A percentile compares a stretch with the other conserved stretches of the same genome.
These are phyloP conservation scores for Zalaria obscura DNA, from an alignment of 2,329 filamentous ascomycete species.

Conservation along the genomic window DNA sequence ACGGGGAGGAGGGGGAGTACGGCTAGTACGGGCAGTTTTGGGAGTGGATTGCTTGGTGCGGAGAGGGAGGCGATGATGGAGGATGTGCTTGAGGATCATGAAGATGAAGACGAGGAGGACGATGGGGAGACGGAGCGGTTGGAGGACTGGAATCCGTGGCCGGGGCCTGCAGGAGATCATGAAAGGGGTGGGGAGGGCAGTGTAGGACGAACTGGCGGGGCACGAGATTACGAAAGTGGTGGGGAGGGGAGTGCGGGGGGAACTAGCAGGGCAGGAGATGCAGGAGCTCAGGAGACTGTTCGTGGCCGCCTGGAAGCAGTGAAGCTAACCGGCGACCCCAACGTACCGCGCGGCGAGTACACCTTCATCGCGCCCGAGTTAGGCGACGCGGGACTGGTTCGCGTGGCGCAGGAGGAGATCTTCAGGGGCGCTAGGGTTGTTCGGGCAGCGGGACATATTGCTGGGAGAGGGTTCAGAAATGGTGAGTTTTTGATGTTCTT, in stretches of 20 bases:
- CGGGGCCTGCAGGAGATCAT: not conserved
- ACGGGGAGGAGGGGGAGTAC: constrained; percentile 8
- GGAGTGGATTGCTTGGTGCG: constrained; percentile 4
- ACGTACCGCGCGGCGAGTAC: constrained; percentile 74
- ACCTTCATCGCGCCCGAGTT: constrained; percentile 73
- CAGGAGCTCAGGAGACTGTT: not conserved
- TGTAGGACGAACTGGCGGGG: no score
- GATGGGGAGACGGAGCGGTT: not conserved
- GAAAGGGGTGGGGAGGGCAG: not conserved
- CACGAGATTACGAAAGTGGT: not conserved
- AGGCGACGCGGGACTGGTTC: constrained; percentile 48
- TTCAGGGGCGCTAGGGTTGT: constrained; percentile 68
- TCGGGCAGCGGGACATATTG: constrained; percentile 62
- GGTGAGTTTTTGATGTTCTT: constrained; percentile 38
- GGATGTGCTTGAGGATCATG: not conserved
- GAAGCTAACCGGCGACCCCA: constrained; percentile 83
- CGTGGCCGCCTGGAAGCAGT: constrained; percentile 64
- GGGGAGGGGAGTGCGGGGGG: not conserved
- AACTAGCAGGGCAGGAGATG: not conserved
- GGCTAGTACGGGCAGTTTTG: constrained; percentile 8
- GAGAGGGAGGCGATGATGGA: not conserved
- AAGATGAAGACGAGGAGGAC: constrained; percentile 4
- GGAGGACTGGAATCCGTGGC: not conserved
- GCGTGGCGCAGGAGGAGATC: constrained; percentile 47
- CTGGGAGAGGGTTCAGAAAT: constrained; percentile 52